Evolutionary conservation across 306 rosid genomes (phyloP), one percentile per base, ranked within the genome.

Genomic region (Malus asiatica): DNA sequence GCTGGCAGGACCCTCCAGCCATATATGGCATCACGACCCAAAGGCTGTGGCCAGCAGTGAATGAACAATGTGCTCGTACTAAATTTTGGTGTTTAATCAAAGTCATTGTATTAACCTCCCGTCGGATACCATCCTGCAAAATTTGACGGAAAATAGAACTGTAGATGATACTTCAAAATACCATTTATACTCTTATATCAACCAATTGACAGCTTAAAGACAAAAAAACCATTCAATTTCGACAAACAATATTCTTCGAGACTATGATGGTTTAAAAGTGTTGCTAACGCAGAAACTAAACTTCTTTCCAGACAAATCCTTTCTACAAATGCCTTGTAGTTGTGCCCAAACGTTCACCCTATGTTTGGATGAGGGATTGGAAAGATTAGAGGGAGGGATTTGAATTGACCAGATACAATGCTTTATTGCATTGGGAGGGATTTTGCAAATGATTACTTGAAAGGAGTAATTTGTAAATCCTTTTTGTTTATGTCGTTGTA

Each of bases 21-120:
- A 94, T 94, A 83, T 90, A 94, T 74, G 98, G 98, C 98, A 94
- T 94, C 85, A 94, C 98, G 76, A 94, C 96, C 97, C 98, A 94
- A 80, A 94, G 98, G 88, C 77, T 83, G 84, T 91, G 95, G 68
- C 95, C 97, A 80, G 90, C 19, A 51, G 98, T 89, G 84, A 94
- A 94, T 68, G 98, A 94, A 86, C 98, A 94, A 90, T 92, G 89
- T 23, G 98, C 98, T 72, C 76, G 87, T 79, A 94, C 81, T 68
- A 90, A 65, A 89, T 94, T 94, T 73, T 89, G 87, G 88, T 94
- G 98, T 84, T 89, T 82, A 75, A 90, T 89, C 90, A 94, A 84
- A 85, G 72, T 86, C 98, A 94, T 91, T 33, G 90, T 92, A 44
- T 91, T 91, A 52, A 94, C 97, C 88, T 94, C 98, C 76, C 96